A percentile compares a stretch with the other conserved stretches of the same genome.
These are phyloP conservation scores for Spathaspora sp. DNA, from an alignment of 805 yeast species.

Conservation along the genomic window DNA sequence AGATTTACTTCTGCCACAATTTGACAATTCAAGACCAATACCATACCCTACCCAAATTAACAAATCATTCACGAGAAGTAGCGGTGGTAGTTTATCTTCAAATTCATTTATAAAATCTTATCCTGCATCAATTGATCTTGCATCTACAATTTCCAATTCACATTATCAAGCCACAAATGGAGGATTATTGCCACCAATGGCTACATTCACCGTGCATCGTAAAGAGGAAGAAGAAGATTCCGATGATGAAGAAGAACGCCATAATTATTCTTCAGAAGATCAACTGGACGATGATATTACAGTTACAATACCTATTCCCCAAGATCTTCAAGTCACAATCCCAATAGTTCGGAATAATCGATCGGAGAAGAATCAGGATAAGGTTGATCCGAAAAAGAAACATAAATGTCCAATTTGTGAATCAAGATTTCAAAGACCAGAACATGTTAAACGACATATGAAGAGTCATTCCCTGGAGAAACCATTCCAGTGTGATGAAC, in stretches of 20 bases:
- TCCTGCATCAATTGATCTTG: slow-evolving; percentile 50
- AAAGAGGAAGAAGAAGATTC: not conserved
- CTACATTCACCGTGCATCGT: slow-evolving; percentile 18
- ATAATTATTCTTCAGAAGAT: not conserved
- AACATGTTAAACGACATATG: slow-evolving; percentile 66
- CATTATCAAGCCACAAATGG: slow-evolving; percentile 13
- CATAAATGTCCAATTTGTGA: slow-evolving; percentile 66
- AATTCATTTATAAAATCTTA: slow-evolving; percentile 31
- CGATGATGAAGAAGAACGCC: not conserved
- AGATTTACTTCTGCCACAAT: slow-evolving; percentile 25
- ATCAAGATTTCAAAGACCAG: slow-evolving; percentile 63
- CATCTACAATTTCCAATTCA: slow-evolving; percentile 43
- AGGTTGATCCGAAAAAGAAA: slow-evolving; percentile 46
- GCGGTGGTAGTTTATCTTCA: slow-evolving; percentile 5
- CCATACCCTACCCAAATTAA: slow-evolving; percentile 1
- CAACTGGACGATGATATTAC: slow-evolving; percentile 6
- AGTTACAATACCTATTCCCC: slow-evolving; percentile 8
- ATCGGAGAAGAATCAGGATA: slow-evolving; percentile 28
- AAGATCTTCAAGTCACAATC: slow-evolving; percentile 7
- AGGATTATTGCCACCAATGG: slow-evolving; percentile 30
- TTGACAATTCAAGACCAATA: slow-evolving; percentile 9
- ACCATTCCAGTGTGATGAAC: slow-evolving; percentile 52
- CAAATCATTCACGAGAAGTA: slow-evolving; percentile 8
- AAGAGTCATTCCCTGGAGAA: slow-evolving; percentile 56
- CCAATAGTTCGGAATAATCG: slow-evolving; percentile 10